Base-by-base conservation (phyloP, 768 basidiomycete genomes). In the Auricularia heimuer region DNA sequence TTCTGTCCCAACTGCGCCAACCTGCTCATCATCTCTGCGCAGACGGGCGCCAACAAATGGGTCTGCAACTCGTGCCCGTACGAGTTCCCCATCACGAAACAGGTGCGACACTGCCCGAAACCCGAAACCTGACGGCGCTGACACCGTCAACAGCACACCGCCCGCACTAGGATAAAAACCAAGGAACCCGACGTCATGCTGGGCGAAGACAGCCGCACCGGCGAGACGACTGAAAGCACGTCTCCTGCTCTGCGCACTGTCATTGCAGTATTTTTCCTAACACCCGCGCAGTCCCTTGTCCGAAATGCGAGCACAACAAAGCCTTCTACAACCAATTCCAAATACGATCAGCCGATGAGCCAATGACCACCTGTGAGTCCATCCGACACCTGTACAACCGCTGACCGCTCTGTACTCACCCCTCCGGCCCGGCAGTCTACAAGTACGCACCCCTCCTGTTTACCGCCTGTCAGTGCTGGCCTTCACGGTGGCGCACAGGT, bases 311-410 rank as follows among this genome's bases (percentile, higher is more conserved):
- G 71, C 80, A 88, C 72, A 81, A 83, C 58, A 79, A 86, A 61
- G 95, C 96, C 3, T 98, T 94, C 75, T 99, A 91, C 77, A 92
- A 94, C 73, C 94, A 98, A 78, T 79, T 98, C 14, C 97, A 99
- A 74, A 99, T 98, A 67, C 79, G 96, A 56, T 95, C 92, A 69
- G 93, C 92, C 0, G 92, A 94, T 72, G 92, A 94, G 71, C 91
- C 90, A 16, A 94, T 93, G 92, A 93, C 90, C 11, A 79, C 77
- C 24, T 79, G 77, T 79, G 70, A 70, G 77, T 62, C 16, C 62
- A 66, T n/a, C 65, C 35, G 37, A 14, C 63, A 1, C 63, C 39
- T 68, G 60, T 42, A 37, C 33, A 69, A 68, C 6, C 73, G 34
- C 44, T 60, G 29, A 56, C 3, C 54, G 29, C 12, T 21, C 21